Base-by-base conservation (phyloP, 495 filamentous ascomycete species). In the Darksidea phi region DNA sequence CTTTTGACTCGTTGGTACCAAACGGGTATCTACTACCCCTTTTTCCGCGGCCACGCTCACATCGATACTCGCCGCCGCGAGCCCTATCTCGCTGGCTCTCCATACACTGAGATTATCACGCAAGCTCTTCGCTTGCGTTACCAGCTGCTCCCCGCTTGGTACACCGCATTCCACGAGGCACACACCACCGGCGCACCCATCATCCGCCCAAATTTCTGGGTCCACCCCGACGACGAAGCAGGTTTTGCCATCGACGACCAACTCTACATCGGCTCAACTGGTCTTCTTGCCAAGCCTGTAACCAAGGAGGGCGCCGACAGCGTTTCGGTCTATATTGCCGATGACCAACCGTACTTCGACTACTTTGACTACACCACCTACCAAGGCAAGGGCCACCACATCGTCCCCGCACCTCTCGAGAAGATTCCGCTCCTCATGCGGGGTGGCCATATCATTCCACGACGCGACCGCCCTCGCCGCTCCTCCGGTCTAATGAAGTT, bases 31-130 rank as follows among this genome's bases (percentile, higher is more conserved):
- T 98, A 95, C 84, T 97, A 97, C 72, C 94, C 94, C 20, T 98
- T 97, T 81, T 96, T 97, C 87, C 88, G 94, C 41, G 94, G 82
- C n/a, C 94, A 98, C 69, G 94, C 94, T 17, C 94, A 98, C 72
- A 97, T 97, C 62, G 94, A 97, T 68, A 87, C 93, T 48, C 88
- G 94, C 23, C 87, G 94, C 12, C 86, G 94, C 37, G 94, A 98
- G 78, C 94, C 95, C 4, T 97, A 97, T 71, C 78, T 98, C 32
- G 80, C 84, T 18, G 88, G 88, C 41, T 86, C 93, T 62, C 93
- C 92, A 0, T 90, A 96, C 73, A 87, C 83, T 23, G 79, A 81
- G 34, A 95, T 96, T 70, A 93, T 96, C 66, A 86, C 89, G 0
- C 85, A 91, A 56, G 90, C 95, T 0, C 81, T 98, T 37, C 86